phyloP scores from a whole-genome alignment of 2,329 filamentous ascomycete species.

The Colletotrichum higginsianum region DNA sequence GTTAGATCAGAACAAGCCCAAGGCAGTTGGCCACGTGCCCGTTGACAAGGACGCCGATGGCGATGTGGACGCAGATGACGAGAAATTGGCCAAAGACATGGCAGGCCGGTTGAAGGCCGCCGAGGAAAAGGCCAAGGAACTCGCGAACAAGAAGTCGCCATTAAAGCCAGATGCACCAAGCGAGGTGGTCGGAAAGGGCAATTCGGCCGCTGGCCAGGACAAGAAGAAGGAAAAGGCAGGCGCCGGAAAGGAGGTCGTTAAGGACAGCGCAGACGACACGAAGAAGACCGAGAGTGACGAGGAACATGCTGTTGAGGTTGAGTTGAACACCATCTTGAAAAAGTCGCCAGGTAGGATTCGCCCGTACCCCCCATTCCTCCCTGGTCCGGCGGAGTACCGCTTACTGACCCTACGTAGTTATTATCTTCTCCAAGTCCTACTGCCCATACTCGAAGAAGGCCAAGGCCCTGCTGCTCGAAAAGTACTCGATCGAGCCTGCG shows the following conservation, averaged over 20 bases:
- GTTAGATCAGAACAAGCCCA: slow-evolving; percentile 57
- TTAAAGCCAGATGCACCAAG: slow-evolving; percentile 72
- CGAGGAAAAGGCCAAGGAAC: slow-evolving; percentile 77
- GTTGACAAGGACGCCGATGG: slow-evolving; percentile 69
- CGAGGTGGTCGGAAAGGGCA: slow-evolving; percentile 72
- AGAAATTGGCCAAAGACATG: slow-evolving; percentile 67
- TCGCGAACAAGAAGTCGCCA: slow-evolving; percentile 76
- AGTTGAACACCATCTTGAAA: slow-evolving; percentile 85
- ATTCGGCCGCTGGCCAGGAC: slow-evolving; percentile 67
- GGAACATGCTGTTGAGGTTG: slow-evolving; percentile 76
- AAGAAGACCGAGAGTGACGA: slow-evolving; percentile 68
- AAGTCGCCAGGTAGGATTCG: slow-evolving; percentile 81
- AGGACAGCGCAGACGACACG: slow-evolving; percentile 50
- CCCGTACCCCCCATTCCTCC: not conserved
- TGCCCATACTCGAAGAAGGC: slow-evolving; percentile 90
- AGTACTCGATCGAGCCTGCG: slow-evolving; percentile 85
- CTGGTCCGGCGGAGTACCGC: slow-evolving; percentile 14
- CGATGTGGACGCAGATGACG: slow-evolving; percentile 70
- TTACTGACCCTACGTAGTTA: slow-evolving; percentile 68
- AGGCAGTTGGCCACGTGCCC: slow-evolving; percentile 56
- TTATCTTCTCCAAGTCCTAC: slow-evolving; percentile 96
- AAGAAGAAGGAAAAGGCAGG: slow-evolving; percentile 63
- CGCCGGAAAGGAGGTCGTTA: slow-evolving; percentile 60
- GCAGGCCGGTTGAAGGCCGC: slow-evolving; percentile 76
- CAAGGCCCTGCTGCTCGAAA: slow-evolving; percentile 86